Evolutionary conservation across 176 grass and related monocot genomes (phyloP).

Genomic region (Alloteropsis semialata): DNA sequence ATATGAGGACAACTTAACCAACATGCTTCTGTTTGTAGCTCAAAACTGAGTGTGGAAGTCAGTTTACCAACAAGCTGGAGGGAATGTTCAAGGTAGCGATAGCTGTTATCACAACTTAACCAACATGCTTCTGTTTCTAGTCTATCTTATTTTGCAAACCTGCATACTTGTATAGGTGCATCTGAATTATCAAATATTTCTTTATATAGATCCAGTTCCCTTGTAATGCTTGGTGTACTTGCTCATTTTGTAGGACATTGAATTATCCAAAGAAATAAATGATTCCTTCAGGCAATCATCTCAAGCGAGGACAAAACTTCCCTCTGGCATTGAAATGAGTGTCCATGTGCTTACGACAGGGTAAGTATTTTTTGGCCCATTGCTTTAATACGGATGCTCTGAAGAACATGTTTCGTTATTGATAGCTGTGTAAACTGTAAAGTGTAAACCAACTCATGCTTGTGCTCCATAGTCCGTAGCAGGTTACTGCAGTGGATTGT

Average conservation of each 20-base stretch:
- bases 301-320: conserved; percentile 95
- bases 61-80: conserved; percentile 99
- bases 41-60: conserved; percentile 99
- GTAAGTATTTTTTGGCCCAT: conserved; percentile 35
- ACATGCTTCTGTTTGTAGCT: conserved; percentile 61
- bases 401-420: background rate
- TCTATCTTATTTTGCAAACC: conserved; percentile 7
- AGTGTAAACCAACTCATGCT: conserved; percentile 9
- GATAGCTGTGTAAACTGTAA: conserved; percentile 13
- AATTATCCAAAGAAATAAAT: conserved; percentile 99
- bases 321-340: conserved; percentile 97
- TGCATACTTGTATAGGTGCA: background rate
- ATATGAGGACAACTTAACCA: conserved; percentile 18
- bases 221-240: conserved; percentile 7
- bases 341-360: conserved; percentile 98
- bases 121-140: too few relatives aligned
- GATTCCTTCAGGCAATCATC: conserved; percentile 99
- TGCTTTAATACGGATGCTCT: background rate
- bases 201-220: background rate
- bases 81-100: conserved; percentile 97
- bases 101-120: conserved; percentile 4
- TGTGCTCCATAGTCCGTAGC: background rate
- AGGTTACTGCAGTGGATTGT: conserved; percentile 9
- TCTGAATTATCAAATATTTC: background rate
- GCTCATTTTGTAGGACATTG: conserved; percentile 67